Percentiles rank a stretch among this genome's conserved stretches.
Conservation (phyloP, 2,329 filamentous ascomycete species). For the Neopestalotiopsis sp. region DNA sequence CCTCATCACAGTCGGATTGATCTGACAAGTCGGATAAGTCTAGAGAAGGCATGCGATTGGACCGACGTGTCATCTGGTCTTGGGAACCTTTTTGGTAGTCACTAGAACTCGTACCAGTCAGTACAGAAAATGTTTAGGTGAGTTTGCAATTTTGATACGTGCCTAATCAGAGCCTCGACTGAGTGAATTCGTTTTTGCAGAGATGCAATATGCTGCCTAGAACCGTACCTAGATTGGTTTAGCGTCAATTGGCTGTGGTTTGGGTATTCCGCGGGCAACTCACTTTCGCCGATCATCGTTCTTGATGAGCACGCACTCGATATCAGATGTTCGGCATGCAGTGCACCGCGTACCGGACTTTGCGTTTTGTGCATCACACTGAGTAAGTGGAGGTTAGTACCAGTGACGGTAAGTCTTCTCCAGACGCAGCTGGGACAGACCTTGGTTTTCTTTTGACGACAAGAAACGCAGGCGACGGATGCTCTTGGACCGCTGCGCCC, state of each 20-base stretch:
- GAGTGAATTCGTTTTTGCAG: neutral
- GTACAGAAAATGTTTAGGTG: neutral
- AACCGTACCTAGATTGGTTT: neutral
- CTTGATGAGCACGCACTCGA: neutral
- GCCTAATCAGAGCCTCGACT: neutral
- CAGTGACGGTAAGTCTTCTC: neutral
- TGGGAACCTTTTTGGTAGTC: neutral
- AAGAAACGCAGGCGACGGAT: neutral
- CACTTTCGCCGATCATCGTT: neutral
- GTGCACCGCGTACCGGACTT: neutral
- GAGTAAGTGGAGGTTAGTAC: neutral
- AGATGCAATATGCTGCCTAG: neutral
- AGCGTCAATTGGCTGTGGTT: neutral
- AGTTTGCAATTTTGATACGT: neutral
- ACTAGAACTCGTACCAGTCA: neutral
- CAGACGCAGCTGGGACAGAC: neutral
- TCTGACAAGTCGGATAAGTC: neutral
- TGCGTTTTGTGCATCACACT: neutral
- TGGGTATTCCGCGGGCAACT: neutral
- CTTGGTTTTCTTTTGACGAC: neutral
- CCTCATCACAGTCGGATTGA: neutral
- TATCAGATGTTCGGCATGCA: neutral
- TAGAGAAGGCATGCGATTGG: neutral
- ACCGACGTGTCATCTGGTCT: neutral
- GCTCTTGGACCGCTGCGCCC: neutral